Base-by-base conservation (phyloP, 306 rosid species). In the Ochetophila trinervis region DNA sequence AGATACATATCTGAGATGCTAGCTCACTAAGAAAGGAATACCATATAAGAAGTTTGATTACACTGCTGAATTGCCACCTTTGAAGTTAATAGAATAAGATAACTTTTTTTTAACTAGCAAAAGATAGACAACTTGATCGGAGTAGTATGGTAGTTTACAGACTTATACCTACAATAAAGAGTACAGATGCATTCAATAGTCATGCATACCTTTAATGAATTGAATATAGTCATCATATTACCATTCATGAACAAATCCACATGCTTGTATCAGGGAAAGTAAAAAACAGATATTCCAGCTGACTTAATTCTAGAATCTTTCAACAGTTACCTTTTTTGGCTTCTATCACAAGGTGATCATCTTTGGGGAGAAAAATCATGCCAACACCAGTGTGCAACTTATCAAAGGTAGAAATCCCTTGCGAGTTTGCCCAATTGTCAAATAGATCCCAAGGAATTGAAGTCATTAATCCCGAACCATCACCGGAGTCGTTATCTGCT, bases 401-500 rank as follows among this genome's bases (percentile, higher is more conserved):
- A 77, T 93, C 97, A 79, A 93, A 86, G 49, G 88, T 70, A 74
- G 97, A 63, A 76, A 87, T 86, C 79, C 97, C 98, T 80, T 93
- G 95, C 68, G 54, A 63, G 72, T 73, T 58, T 32, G 94, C 94
- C 98, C 97, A 93, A 67, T 81, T 83, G 80, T 87, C 78, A 78
- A 93, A 81, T 60, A 93, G 80, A 76, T 86, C 96, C 98, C 98
- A 93, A 49, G 98, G 97, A 74, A 93, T 55, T 61, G 87, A 83
- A 66, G 96, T 78, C 98, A 93, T 93, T 78, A 93, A 49, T 70
- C 98, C 97, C 42, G 97, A 84, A 72, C 97, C 98, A 84, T 93
- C 98, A 49, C 97, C 98, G 58, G 98, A 93, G 79, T 93, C 97
- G 80, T 87, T 89, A 84, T 93, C 98, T 63, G 95, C 94, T 74